Evolutionary conservation across 495 filamentous ascomycete species (phyloP).

Genomic region (Jackrogersella minutella): DNA sequence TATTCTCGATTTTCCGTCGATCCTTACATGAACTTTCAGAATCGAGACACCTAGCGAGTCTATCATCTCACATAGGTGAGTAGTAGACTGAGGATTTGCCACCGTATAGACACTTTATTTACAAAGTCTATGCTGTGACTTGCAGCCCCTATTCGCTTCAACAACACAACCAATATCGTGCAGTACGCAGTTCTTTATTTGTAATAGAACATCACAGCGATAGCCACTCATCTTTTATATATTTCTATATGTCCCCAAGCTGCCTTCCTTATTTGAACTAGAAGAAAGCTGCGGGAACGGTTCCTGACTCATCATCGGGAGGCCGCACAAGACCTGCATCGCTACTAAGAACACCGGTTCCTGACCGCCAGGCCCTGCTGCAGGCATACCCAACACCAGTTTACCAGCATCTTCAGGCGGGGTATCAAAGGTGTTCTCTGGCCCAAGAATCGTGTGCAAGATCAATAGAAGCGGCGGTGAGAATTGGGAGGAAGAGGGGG

Average conservation of each 20-base stretch:
- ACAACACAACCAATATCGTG: neutral
- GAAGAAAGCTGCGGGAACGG: slow-evolving; percentile 35
- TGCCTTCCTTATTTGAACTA: slow-evolving; percentile 13
- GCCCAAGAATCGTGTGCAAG: slow-evolving; percentile 34
- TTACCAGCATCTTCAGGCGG: slow-evolving; percentile 30
- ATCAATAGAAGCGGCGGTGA: slow-evolving; percentile 44
- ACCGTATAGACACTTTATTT: neutral
- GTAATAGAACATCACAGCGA: slow-evolving; percentile 6
- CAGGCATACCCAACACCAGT: slow-evolving; percentile 45
- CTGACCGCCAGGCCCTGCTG: slow-evolving; percentile 45
- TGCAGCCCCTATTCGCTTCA: neutral
- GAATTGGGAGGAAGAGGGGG: slow-evolving; percentile 18
- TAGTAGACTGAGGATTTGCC: neutral
- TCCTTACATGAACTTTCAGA: neutral
- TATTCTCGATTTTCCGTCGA: neutral
- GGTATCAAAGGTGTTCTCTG: slow-evolving; percentile 35
- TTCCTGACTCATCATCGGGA: slow-evolving; percentile 47
- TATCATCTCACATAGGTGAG: neutral
- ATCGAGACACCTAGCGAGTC: neutral
- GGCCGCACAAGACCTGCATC: slow-evolving; percentile 45
- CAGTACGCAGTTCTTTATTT: neutral
- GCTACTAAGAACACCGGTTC: slow-evolving; percentile 44
- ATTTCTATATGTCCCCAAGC: slow-evolving; percentile 1
- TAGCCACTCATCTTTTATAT: slow-evolving; percentile 5
- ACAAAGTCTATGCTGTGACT: slow-evolving; percentile 2